These are phyloP conservation scores for Nicotiana otophora DNA, from an alignment of 257 asterid species.

Conservation along the genomic window DNA sequence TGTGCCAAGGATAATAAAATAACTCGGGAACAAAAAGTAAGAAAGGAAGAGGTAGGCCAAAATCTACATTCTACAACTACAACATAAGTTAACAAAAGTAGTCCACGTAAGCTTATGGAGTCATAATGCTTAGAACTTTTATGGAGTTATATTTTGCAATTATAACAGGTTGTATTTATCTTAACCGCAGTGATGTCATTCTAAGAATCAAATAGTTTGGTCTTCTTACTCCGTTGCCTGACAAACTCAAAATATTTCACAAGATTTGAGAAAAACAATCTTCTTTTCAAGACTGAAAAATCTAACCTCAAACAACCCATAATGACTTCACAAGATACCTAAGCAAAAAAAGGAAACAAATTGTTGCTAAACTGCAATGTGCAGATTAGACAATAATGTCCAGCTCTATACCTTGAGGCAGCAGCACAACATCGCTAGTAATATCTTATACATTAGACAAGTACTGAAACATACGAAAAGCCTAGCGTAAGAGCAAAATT, in stretches of 20 bases:
- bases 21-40: neutral
- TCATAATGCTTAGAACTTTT: neutral
- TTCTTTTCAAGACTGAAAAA: neutral
- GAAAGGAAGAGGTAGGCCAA: neutral
- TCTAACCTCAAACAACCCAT: neutral
- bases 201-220: neutral
- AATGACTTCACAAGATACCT: neutral
- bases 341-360: neutral
- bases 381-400: neutral
- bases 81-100: neutral
- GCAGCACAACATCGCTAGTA: neutral
- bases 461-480: neutral
- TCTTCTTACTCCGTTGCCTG: neutral
- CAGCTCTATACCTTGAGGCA: neutral
- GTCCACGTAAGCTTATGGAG: neutral
- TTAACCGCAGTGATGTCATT: neutral
- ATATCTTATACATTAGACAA: neutral
- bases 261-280: neutral
- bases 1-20: neutral
- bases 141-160: neutral
- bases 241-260: neutral
- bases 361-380: neutral
- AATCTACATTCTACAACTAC: neutral
- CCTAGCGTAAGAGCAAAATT: neutral
- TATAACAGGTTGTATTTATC: neutral